phyloP scores from a whole-genome alignment of 2,329 filamentous ascomycete genomes.

The Claviceps purpurea region DNA sequence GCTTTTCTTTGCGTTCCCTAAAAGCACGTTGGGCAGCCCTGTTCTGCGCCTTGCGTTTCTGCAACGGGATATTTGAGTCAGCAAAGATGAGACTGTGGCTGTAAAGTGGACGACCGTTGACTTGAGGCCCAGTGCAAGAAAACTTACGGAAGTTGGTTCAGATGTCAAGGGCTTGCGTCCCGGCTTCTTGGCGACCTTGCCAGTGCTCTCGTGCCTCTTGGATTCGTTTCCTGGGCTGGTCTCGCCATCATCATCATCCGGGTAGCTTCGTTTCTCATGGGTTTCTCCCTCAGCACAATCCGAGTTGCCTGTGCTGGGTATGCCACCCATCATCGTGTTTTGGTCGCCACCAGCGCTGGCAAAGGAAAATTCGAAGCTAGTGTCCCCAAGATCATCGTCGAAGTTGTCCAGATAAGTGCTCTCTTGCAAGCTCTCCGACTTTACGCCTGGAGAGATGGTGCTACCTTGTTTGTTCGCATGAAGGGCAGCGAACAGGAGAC shows the following conservation, averaged over 20 bases:
- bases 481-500: slow-evolving; percentile 60
- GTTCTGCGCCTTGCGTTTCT: slow-evolving; percentile 96
- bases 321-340: slow-evolving; percentile 60
- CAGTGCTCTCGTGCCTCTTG: slow-evolving; percentile 70
- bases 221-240: slow-evolving; percentile 28
- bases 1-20: slow-evolving; percentile 88
- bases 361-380: slow-evolving; percentile 55
- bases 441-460: slow-evolving; percentile 22
- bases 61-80: slow-evolving; percentile 8
- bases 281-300: slow-evolving; percentile 43
- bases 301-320: slow-evolving; percentile 42
- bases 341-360: slow-evolving; percentile 31
- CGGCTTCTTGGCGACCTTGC: slow-evolving; percentile 86
- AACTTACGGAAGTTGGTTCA: slow-evolving; percentile 85
- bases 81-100: not conserved
- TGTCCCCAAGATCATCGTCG: slow-evolving; percentile 64
- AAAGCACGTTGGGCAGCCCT: slow-evolving; percentile 86
- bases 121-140: not conserved
- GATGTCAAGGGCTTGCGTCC: slow-evolving; percentile 91
- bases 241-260: slow-evolving; percentile 57
- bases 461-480: slow-evolving; percentile 47
- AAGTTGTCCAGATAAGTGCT: slow-evolving; percentile 72
- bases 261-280: slow-evolving; percentile 59
- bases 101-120: no score
- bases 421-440: slow-evolving; percentile 43